phyloP scores from a whole-genome alignment of 2,329 filamentous ascomycete genomes.

The Ophiostoma sp. region DNA sequence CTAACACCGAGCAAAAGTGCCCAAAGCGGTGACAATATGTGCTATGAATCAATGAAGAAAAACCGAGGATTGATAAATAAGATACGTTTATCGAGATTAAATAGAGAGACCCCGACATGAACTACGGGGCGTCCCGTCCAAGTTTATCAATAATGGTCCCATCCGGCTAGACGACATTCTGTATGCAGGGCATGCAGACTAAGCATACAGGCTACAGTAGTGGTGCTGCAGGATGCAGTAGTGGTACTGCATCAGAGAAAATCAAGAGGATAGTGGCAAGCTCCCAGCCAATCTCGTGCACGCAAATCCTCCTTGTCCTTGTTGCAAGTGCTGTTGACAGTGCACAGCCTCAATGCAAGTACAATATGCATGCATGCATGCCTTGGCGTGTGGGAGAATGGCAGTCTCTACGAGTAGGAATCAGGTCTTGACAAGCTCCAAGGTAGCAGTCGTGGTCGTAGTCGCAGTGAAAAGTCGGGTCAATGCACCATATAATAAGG shows the following conservation, averaged over 20 bases:
- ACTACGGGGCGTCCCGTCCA: conserved; percentile 7
- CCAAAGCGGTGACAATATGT: not conserved
- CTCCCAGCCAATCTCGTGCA: not conserved
- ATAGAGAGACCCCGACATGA: not conserved
- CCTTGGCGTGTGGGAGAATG: not conserved
- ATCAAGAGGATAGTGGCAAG: not conserved
- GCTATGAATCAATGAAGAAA: not conserved
- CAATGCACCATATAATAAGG: not conserved
- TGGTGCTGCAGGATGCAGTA: conserved; percentile 5
- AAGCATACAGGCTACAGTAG: not conserved
- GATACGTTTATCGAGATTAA: no score
- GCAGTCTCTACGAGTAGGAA: no score
- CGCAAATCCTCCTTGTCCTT: not conserved
- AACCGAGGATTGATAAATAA: not conserved
- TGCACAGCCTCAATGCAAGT: conserved; percentile 1
- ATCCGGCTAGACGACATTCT: not conserved
- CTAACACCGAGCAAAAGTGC: not conserved
- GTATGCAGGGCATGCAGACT: not conserved
- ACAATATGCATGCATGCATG: conserved; percentile 7
- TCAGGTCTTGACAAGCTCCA: no score
- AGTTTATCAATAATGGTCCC: not conserved
- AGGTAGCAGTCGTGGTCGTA: not conserved
- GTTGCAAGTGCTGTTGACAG: not conserved
- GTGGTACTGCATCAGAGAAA: not conserved
- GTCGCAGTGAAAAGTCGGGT: not conserved